Evolutionary conservation across 495 filamentous ascomycete genomes (phyloP), one percentile per base, ranked within the genome.

Genomic region (Margaritispora aquatica): DNA sequence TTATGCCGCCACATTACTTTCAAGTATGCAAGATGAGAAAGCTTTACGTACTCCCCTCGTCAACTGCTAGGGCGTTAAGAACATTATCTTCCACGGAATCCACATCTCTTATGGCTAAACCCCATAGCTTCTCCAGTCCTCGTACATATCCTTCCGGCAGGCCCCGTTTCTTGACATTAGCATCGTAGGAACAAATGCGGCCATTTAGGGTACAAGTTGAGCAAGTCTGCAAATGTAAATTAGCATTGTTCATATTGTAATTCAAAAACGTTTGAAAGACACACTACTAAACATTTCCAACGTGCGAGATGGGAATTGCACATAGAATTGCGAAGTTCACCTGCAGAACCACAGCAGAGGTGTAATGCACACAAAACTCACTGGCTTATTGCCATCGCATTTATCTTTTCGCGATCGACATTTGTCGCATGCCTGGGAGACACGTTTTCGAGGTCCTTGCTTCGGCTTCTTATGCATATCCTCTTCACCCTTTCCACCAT

Each of bases 381-480:
- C 58, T 9, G 86, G 84, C 54, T 82, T 82, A 13, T 71, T 70
- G 0, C 94, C 94, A 71, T 98, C 94, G 73, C 94, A 98, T 59
- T 93, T 87, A 53, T 97, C 84, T 72, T 86, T 86, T 71, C 97
- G 96, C 70, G 86, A 90, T 52, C 93, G 83, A 73, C 92, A 97
- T 54, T 91, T 86, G 73, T 98, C 93, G 74, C 94, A 98, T 65
- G 94, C 94, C 73, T 98, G 62, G 11, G 55, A 60, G 13, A 64
- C 55, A n/a, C 54, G 48, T 29, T 63, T 60, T 55, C 61, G 47
- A 48, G 51, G 59, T 57, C 58, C 58, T 47, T 64, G 61, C 41
- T 67, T 67, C 19, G 47, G 27, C 8, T 52, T 52, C 34, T 58
- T 62, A n/a, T 52, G 48, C 11, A 24, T 24, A 19, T 53, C 49